A percentile compares a stretch with the other conserved stretches of the same genome.
Conservation (phyloP, 2,329 filamentous ascomycete genomes). For the Colletotrichum musae region DNA sequence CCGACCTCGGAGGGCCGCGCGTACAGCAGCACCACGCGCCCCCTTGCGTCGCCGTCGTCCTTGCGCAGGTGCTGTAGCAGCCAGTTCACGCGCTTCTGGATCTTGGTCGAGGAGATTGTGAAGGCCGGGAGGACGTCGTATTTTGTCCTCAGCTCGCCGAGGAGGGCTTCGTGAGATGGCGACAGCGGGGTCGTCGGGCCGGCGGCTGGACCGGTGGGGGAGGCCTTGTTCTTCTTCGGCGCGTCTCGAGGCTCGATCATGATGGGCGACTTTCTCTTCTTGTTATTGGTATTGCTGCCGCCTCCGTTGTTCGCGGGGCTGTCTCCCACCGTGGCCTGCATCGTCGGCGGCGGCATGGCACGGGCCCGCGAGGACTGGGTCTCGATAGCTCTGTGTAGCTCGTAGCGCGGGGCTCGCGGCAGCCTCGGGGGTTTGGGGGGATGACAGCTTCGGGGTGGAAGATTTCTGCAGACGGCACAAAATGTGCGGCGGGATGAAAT, state of each 20-base stretch:
- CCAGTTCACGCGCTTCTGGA: conserved; percentile 67
- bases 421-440: not conserved
- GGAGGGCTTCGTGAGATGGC: conserved; percentile 59
- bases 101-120: conserved; percentile 73
- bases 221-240: conserved; percentile 30
- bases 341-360: conserved; percentile 17
- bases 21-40: conserved; percentile 63
- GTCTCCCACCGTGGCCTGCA: conserved; percentile 19
- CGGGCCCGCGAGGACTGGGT: not conserved
- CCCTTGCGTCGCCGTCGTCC: conserved; percentile 45
- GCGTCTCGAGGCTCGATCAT: conserved; percentile 20
- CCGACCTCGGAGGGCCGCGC: conserved; percentile 66
- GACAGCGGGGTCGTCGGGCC: conserved; percentile 46
- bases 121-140: conserved; percentile 67
- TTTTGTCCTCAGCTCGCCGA: conserved; percentile 59
- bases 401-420: not conserved
- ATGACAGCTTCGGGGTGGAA: not conserved
- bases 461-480: conserved; percentile 3
- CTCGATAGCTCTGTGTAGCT: conserved; percentile 11
- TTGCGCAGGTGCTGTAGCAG: conserved; percentile 59
- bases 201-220: conserved; percentile 29
- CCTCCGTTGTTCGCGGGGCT: not conserved
- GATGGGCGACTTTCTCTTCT: conserved; percentile 33
- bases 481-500: conserved; percentile 15
- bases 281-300: conserved; percentile 15